Evolutionary conservation across 2,329 filamentous ascomycete species (phyloP).

Genomic region (Fusarium vanettenii): DNA sequence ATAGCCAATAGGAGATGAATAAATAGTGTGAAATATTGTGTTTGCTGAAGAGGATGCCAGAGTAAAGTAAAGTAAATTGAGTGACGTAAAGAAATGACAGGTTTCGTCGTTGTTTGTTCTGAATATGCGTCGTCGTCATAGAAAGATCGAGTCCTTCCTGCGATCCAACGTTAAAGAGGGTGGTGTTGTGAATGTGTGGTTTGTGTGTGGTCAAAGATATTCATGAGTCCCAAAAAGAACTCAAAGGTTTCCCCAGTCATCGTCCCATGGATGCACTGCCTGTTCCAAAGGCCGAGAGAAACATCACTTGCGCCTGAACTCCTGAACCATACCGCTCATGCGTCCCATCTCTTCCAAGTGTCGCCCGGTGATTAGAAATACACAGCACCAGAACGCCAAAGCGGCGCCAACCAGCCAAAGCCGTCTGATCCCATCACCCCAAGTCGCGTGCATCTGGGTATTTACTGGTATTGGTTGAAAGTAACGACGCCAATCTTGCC

Average conservation of each 20-base stretch:
- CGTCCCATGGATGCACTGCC: neutral
- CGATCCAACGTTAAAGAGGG: conserved; percentile 18
- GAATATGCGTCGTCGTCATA: conserved; percentile 23
- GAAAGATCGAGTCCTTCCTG: conserved; percentile 9
- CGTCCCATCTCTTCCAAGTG: conserved; percentile 19
- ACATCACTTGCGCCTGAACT: conserved; percentile 40
- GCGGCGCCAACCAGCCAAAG: conserved; percentile 20
- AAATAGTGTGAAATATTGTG: neutral
- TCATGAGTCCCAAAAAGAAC: conserved; percentile 11
- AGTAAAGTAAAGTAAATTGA: neutral
- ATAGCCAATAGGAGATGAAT: neutral
- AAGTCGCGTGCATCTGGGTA: neutral
- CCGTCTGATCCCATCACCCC: neutral
- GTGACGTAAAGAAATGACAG: conserved; percentile 16
- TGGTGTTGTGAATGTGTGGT: conserved; percentile 9
- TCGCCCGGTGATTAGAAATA: conserved; percentile 39
- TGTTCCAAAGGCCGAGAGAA: conserved; percentile 12
- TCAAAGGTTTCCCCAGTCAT: conserved; percentile 2
- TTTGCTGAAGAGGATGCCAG: neutral
- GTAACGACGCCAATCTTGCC: conserved; percentile 46
- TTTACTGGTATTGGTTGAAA: conserved; percentile 47
- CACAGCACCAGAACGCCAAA: conserved; percentile 39
- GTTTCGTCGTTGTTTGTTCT: conserved; percentile 14
- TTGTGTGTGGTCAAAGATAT: conserved; percentile 20
- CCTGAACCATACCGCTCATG: conserved; percentile 39